Percentiles rank a stretch among this genome's conserved stretches.
phyloP scores from a whole-genome alignment of 176 grass and related monocot genomes.

The Phragmites australis region DNA sequence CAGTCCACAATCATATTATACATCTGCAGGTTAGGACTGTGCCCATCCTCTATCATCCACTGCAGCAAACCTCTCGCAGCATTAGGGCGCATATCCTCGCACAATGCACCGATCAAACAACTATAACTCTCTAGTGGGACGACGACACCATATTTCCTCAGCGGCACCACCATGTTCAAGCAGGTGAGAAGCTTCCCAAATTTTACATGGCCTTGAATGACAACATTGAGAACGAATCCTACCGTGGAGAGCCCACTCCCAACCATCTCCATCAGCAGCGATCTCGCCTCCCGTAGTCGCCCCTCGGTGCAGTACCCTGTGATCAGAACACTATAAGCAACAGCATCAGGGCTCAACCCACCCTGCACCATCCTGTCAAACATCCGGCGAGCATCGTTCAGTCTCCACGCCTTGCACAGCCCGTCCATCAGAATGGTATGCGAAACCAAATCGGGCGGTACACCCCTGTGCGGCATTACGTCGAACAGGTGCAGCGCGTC shows the following conservation, averaged over 20 bases:
- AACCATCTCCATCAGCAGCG: slow-evolving; percentile 70
- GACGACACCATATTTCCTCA: slow-evolving; percentile 50
- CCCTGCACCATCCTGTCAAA: slow-evolving; percentile 66
- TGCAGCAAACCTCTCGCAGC: slow-evolving; percentile 68
- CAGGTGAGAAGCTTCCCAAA: slow-evolving; percentile 68
- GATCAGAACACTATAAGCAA: slow-evolving; percentile 66
- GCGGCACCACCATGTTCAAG: slow-evolving; percentile 72
- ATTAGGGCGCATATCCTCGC: slow-evolving; percentile 61
- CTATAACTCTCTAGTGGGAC: slow-evolving; percentile 60
- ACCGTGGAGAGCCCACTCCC: slow-evolving; percentile 47
- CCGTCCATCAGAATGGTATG: slow-evolving; percentile 72
- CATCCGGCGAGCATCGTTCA: slow-evolving; percentile 56
- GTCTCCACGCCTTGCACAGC: slow-evolving; percentile 53
- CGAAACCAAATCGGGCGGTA: slow-evolving; percentile 70
- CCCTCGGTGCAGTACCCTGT: slow-evolving; percentile 68
- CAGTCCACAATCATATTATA: slow-evolving; percentile 68
- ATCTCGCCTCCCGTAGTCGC: slow-evolving; percentile 57
- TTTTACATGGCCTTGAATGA: slow-evolving; percentile 61
- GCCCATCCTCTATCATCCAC: slow-evolving; percentile 69
- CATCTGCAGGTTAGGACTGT: slow-evolving; percentile 53
- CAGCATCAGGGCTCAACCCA: slow-evolving; percentile 62
- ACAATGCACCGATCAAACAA: slow-evolving; percentile 57
- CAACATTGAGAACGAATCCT: slow-evolving; percentile 38
- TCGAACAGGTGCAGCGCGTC: slow-evolving; percentile 68
- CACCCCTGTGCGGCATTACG: slow-evolving; percentile 66